Percentiles rank a stretch among this genome's conserved stretches.
These are phyloP conservation scores for Rubus parviflorus DNA, from an alignment of 306 rosid genomes.

Conservation along the genomic window DNA sequence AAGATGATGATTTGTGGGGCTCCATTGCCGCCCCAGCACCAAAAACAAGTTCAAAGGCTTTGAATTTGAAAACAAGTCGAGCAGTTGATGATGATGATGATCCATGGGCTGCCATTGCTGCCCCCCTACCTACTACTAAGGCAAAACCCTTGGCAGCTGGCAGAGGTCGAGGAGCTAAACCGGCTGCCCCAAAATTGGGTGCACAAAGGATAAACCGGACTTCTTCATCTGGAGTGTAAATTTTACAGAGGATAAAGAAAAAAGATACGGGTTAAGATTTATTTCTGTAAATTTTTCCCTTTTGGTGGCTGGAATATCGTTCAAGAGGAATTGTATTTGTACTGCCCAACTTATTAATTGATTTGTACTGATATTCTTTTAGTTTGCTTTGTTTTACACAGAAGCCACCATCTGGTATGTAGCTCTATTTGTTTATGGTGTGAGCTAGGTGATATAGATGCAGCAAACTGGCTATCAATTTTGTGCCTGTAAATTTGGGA, in stretches of 20 bases:
- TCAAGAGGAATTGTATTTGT: slow-evolving; percentile 24
- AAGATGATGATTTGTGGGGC: slow-evolving; percentile 86
- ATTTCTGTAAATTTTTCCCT: slow-evolving; percentile 19
- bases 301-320: slow-evolving; percentile 27
- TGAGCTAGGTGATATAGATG: slow-evolving; percentile 9
- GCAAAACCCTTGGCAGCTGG: slow-evolving; percentile 74
- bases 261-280: slow-evolving; percentile 13
- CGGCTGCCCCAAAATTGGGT: slow-evolving; percentile 76
- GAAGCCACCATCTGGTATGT: background rate
- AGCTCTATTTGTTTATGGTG: slow-evolving; percentile 7
- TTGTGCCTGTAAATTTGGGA: slow-evolving; percentile 19
- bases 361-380: slow-evolving; percentile 35
- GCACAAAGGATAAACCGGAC: slow-evolving; percentile 92
- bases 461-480: slow-evolving; percentile 18
- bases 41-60: slow-evolving; percentile 50
- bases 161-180: slow-evolving; percentile 75
- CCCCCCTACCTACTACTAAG: slow-evolving; percentile 84
- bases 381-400: background rate
- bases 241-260: slow-evolving; percentile 20
- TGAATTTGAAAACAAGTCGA: slow-evolving; percentile 47
- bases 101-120: slow-evolving; percentile 98
- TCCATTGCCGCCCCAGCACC: slow-evolving; percentile 97
- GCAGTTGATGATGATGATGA: slow-evolving; percentile 66
- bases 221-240: slow-evolving; percentile 65
- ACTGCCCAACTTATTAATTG: slow-evolving; percentile 15